Conservation (phyloP, 805 yeast species). For the Starmerella cellae region DNA sequence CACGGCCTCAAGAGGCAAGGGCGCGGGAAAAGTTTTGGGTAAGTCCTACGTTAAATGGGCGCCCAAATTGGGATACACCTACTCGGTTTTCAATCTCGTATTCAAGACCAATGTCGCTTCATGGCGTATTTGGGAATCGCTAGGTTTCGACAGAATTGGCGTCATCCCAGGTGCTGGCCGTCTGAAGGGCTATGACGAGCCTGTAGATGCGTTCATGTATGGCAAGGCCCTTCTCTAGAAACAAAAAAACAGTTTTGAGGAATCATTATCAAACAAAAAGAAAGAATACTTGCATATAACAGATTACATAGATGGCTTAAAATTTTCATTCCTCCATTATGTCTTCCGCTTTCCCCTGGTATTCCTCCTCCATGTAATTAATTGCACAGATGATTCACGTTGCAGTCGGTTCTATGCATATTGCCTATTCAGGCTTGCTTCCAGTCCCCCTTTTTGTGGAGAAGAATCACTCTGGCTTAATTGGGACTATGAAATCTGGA, state of each 20-base stretch:
- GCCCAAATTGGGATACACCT: constrained; percentile 62
- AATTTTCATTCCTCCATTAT: too few relatives aligned
- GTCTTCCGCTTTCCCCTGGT: not conserved
- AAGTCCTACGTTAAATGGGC: constrained; percentile 55
- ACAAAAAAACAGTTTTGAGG: too few relatives aligned
- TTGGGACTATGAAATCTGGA: too few relatives aligned
- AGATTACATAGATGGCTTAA: too few relatives aligned
- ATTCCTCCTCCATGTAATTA: not conserved
- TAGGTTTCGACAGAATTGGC: constrained; percentile 76
- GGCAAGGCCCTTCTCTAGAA: too few relatives aligned
- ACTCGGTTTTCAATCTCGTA: constrained; percentile 78
- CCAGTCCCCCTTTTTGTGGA: too few relatives aligned
- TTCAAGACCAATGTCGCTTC: constrained; percentile 72
- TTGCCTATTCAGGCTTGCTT: too few relatives aligned
- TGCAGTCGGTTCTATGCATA: too few relatives aligned
- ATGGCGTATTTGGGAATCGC: constrained; percentile 60
- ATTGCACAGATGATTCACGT: not conserved
- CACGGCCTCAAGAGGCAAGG: constrained; percentile 44
- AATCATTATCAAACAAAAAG: too few relatives aligned
- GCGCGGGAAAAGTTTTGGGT: constrained; percentile 62
- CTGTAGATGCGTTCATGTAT: constrained; percentile 64
- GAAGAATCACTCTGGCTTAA: too few relatives aligned
- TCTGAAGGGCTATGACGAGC: constrained; percentile 47
- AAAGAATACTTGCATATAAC: too few relatives aligned
- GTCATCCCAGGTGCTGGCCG: constrained; percentile 58